Base-by-base conservation (phyloP, 306 rosid species). In the Ormosia semicastrata region DNA sequence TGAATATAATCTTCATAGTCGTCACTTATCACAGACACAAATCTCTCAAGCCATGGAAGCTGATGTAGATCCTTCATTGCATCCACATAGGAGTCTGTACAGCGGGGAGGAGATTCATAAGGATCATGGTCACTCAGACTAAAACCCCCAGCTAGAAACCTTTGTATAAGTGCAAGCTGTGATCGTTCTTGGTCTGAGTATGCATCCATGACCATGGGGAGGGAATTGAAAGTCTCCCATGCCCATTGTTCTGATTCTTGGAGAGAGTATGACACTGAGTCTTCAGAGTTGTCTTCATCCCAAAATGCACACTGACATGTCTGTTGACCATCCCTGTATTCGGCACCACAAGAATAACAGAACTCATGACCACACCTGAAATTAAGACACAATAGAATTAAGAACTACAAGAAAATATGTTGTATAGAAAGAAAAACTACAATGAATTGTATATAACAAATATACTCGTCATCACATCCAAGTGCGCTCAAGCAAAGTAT, bases 191-290 rank as follows among this genome's bases (percentile, higher is more conserved):
- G 99, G 71, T 95, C 99, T 0, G 99, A 91, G 92, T 93, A 93
- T 3, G 97, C 93, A 11, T 93, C 99, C 88, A 74, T 87, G 82
- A 88, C 73, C 97, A 88, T 88, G n/a, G 99, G 92, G 24, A 89
- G 84, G 2, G 98, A 92, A 66, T 94, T 92, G 85, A 92, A 92
- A 74, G 98, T 89, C 82, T 93, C 99, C 95, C 99, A 93, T 30
- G 98, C 91, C 99, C 98, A 95, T 85, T 95, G 99, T 79, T 95
- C 98, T 5, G 99, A 95, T 89, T 93, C 95, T 86, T 93, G 99
- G 82, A 92, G 86, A 70, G 98, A 93, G 75, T 88, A 89, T 17
- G 90, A 73, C 63, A 87, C 87, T 2, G 89, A 80, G 70, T 92
- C 91, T 81, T 88, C 95, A 0, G 91, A 77, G 76, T 83, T 81